Evolutionary conservation across 2,329 filamentous ascomycete species (phyloP), one percentile per base, ranked within the genome.

Genomic region (Knufia fluminis): DNA sequence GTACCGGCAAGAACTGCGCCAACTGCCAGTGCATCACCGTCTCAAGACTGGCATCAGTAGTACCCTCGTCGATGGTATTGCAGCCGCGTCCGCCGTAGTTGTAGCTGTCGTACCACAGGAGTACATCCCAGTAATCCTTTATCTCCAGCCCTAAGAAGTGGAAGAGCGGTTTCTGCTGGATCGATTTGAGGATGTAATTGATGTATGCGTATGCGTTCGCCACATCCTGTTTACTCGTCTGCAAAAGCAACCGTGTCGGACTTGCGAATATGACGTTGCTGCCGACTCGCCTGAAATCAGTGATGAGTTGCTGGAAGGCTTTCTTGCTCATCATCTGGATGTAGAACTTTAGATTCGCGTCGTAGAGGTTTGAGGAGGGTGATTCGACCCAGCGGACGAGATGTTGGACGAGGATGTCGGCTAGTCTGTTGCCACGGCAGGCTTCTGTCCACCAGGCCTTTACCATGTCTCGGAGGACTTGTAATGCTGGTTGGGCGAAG

Each of bases 1-100:
- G 81, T 0, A 71, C 65, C 0, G 94, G 92, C 1, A 98, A 70
- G 65, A 96, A 96, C 1, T 87, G 90, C 40, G 82, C 85, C 63
- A 98, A 84, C 66, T 98, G 92, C 94, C 94, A 98, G 67, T 95
- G 86, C 90, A 98, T 97, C 60, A 98, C 81, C 9, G 86, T 92
- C 60, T 96, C 85, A 12, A 97, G 76, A 2, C 79, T 76, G 63
- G 96, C 89, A 39, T 85, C 80, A 59, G 91, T 87, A 20, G 57
- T 60, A 8, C 74, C 74, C 58, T 82, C 82, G 6, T 85, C 75
- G 2, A 96, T 86, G 60, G 92, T 80, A 44, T 83, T 80, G 57
- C 88, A 95, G 3, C 86, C 92, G 62, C 94, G 94, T 53, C 92
- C 92, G 49, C 92, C 94, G 61, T 97, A 97, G 71, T 99, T 98